Percentiles rank a stretch among this genome's conserved stretches.
Evolutionary conservation across 1,284 basidiomycete genomes (phyloP).

Genomic region (Phellinidium pouzarii): DNA sequence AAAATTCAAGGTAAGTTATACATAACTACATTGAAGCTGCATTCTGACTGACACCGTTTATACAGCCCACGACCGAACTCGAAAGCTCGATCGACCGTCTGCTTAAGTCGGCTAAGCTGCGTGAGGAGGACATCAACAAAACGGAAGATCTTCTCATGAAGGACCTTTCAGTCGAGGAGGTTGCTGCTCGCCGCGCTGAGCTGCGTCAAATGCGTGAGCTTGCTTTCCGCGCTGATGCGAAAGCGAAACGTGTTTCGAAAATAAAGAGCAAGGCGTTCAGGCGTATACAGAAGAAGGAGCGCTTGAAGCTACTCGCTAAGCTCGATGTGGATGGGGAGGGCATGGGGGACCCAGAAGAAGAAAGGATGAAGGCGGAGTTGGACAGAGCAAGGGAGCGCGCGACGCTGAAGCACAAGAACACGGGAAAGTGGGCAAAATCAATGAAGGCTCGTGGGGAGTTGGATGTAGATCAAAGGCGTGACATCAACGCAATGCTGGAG

Average conservation of each 20-base stretch:
- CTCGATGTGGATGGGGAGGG: constrained; percentile 45
- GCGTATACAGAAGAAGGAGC: constrained; percentile 77
- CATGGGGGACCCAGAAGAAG: constrained; percentile 51
- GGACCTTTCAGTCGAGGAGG: constrained; percentile 78
- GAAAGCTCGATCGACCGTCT: constrained; percentile 76
- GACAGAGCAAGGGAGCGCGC: constrained; percentile 81
- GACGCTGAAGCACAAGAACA: constrained; percentile 78
- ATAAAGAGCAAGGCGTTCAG: constrained; percentile 96
- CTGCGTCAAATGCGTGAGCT: constrained; percentile 87
- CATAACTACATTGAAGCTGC: background rate
- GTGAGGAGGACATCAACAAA: constrained; percentile 70
- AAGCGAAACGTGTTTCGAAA: constrained; percentile 87
- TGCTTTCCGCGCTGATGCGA: constrained; percentile 89
- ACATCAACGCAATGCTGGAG: constrained; percentile 75
- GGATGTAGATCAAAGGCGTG: constrained; percentile 59
- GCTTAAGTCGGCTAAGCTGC: constrained; percentile 70
- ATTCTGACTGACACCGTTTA: background rate
- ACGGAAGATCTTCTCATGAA: constrained; percentile 81
- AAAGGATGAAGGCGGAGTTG: constrained; percentile 64
- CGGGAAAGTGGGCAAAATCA: constrained; percentile 73
- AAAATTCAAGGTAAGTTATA: constrained; percentile 63
- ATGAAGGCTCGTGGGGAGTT: constrained; percentile 61
- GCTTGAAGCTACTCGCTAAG: constrained; percentile 48
- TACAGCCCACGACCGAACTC: constrained; percentile 67
- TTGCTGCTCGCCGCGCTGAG: constrained; percentile 72